These are phyloP conservation scores for Citrus hindsii DNA, from an alignment of 345 rosid genomes.

Conservation along the genomic window DNA sequence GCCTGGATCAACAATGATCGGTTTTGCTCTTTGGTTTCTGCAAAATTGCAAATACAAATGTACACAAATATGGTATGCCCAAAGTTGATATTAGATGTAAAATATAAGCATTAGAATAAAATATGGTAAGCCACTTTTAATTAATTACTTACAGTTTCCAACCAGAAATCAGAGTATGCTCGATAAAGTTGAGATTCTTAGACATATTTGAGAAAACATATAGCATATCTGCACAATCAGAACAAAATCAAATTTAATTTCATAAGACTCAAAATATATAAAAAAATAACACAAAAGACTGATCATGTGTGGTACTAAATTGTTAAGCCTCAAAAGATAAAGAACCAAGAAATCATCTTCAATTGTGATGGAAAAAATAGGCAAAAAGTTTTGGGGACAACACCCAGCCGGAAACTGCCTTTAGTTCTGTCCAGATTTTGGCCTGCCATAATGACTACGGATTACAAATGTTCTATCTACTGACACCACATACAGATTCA, in stretches of 20 bases:
- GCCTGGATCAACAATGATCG: conserved; percentile 94
- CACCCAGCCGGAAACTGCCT: not conserved
- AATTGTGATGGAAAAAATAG: not conserved
- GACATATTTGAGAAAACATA: conserved; percentile 80
- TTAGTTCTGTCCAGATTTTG: not conserved
- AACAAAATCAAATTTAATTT: conserved; percentile 14
- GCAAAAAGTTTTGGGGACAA: not conserved
- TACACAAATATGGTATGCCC: not conserved
- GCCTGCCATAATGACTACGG: not conserved
- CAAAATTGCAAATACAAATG: conserved; percentile 35
- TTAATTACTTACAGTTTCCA: conserved; percentile 84
- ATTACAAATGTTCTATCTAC: not conserved
- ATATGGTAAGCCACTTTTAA: not conserved
- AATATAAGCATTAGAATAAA: not conserved
- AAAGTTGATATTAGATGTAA: not conserved
- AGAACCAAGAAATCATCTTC: not conserved
- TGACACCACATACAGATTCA: not conserved
- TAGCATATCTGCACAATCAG: conserved; percentile 58
- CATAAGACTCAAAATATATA: not conserved
- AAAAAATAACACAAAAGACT: not conserved
- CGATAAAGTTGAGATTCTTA: conserved; percentile 72
- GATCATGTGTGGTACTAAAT: not conserved
- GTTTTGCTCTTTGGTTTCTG: conserved; percentile 83
- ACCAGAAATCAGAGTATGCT: conserved; percentile 70
- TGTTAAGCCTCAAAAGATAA: not conserved